These are phyloP conservation scores for Aspergillus sp. DNA, from an alignment of 2,329 filamentous ascomycete species.

Conservation along the genomic window DNA sequence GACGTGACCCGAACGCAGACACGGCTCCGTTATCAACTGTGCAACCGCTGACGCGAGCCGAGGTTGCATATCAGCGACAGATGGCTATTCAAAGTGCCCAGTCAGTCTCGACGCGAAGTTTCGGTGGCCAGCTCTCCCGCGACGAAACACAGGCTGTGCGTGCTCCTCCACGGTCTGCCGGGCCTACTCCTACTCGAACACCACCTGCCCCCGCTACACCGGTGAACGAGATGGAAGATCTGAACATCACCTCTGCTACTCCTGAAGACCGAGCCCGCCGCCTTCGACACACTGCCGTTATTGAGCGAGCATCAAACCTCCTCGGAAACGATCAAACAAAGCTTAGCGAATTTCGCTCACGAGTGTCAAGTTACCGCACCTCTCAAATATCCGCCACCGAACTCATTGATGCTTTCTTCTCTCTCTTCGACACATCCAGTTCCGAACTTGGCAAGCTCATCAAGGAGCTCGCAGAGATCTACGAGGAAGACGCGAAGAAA, in stretches of 20 bases:
- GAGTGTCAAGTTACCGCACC: constrained; percentile 78
- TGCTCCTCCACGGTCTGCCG: constrained; percentile 46
- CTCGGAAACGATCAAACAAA: constrained; percentile 77
- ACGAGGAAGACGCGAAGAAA: constrained; percentile 78
- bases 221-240: constrained; percentile 53
- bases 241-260: constrained; percentile 59
- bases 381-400: constrained; percentile 72
- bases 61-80: constrained; percentile 88
- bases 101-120: constrained; percentile 76
- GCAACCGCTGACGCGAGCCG: constrained; percentile 80
- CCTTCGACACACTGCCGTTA: constrained; percentile 79
- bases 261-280: constrained; percentile 81
- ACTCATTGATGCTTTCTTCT: constrained; percentile 85
- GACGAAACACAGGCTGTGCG: constrained; percentile 52
- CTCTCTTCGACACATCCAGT: constrained; percentile 80
- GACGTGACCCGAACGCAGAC: constrained; percentile 86
- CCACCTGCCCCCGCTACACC: constrained; percentile 34
- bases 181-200: constrained; percentile 32
- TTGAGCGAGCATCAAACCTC: constrained; percentile 81
- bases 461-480: constrained; percentile 89
- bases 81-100: constrained; percentile 89
- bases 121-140: constrained; percentile 80
- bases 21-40: constrained; percentile 75
- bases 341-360: constrained; percentile 74
- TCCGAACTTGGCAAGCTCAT: constrained; percentile 85